Base-by-base conservation (phyloP, 805 yeast species). In the Candida orba region DNA sequence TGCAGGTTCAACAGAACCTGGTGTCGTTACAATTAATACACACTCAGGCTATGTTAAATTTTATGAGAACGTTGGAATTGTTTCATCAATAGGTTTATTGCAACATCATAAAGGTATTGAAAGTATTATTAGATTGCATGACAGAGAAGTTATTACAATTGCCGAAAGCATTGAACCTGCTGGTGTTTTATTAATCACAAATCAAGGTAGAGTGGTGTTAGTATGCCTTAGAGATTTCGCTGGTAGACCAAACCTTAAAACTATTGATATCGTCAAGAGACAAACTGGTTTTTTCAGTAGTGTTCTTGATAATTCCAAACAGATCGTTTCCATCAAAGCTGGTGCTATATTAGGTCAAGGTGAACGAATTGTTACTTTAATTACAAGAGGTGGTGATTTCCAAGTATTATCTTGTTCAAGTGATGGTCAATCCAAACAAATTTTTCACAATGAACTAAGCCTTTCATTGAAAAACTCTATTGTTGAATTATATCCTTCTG, bases 1-100 rank as follows among this genome's bases (percentile, higher is more conserved):
- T 7, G 73, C 75, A 4, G 78, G 80, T 3, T 55, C 64, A 20
- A 47, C 58, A 3, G 71, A 71, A 41, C 91, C 95, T 0, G 96
- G 96, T 9, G 63, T 88, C 34, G 79, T 84, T 7, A 73, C 82
- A 6, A 69, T 86, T 18, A 77, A 81, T 54, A 67, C 81, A 1
- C 58, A 68, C 17, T 53, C 77, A 0, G 95, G 96, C 0, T 56
- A 61, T 17, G 62, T 84, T 39, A 72, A 73, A 23, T 89, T 81
- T 60, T 84, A 82, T 66, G 95, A 86, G 55, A 76, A 86, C 42
- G 78, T 87, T 12, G 81, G 77, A 49, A 76, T 76, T 46, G 84
- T 88, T 0, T 79, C 88, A 0, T 77, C 86, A 2, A 69, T 76
- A 50, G 79, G 84, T 29, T 60, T 81, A 27, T 66, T 80, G 39